These are phyloP conservation scores for Candida sp. DNA, from an alignment of 1,139 yeast genomes.

Conservation along the genomic window DNA sequence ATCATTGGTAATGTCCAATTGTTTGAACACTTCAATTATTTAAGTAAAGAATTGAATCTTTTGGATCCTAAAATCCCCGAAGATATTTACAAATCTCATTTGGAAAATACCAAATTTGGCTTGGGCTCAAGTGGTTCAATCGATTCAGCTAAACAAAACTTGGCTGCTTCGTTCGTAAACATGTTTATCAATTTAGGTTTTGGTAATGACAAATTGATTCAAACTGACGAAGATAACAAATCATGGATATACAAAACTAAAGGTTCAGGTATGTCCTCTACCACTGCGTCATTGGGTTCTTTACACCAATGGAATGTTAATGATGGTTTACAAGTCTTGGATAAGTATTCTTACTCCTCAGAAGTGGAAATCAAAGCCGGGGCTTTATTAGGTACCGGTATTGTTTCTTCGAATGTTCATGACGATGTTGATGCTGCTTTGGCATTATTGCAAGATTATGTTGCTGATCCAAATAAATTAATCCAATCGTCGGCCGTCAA, in stretches of 20 bases:
- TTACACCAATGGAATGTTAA: constrained; percentile 89
- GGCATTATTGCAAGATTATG: constrained; percentile 80
- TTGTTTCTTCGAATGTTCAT: constrained; percentile 91
- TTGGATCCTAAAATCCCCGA: constrained; percentile 92
- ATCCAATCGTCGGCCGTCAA: constrained; percentile 79
- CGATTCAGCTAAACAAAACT: constrained; percentile 92
- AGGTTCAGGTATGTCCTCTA: constrained; percentile 90
- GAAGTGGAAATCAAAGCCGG: constrained; percentile 94
- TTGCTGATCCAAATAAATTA: constrained; percentile 45
- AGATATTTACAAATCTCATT: constrained; percentile 88
- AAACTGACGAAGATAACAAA: constrained; percentile 67
- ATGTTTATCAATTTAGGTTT: constrained; percentile 90
- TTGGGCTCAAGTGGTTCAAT: constrained; percentile 61
- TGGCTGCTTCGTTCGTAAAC: constrained; percentile 94
- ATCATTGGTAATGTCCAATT: constrained; percentile 75
- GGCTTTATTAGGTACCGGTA: constrained; percentile 93
- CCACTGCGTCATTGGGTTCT: constrained; percentile 91
- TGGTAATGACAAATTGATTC: constrained; percentile 78
- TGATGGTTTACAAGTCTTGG: constrained; percentile 87
- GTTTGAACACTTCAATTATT: constrained; percentile 75
- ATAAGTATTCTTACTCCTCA: constrained; percentile 81
- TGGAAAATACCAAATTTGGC: constrained; percentile 66
- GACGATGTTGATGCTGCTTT: constrained; percentile 95
- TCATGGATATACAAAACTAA: constrained; percentile 93
- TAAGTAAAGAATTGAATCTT: constrained; percentile 83